These are phyloP conservation scores for Leonotis leonurus DNA, from an alignment of 257 asterid species.

Conservation along the genomic window DNA sequence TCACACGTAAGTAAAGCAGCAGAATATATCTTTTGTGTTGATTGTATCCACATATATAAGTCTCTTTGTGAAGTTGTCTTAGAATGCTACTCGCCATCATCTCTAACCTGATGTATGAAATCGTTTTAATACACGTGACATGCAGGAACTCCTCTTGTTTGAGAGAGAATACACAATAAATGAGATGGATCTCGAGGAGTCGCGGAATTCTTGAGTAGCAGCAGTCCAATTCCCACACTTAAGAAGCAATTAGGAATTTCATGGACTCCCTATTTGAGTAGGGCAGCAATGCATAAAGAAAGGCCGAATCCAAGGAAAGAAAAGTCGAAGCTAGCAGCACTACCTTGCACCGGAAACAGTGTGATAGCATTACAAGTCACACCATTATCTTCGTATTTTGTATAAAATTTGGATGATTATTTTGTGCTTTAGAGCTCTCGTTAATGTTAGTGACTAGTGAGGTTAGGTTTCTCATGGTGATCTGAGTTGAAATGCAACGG, in stretches of 20 bases:
- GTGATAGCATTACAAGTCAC: background rate
- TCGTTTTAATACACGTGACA: background rate
- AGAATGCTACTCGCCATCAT: too few relatives aligned
- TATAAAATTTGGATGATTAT: too few relatives aligned
- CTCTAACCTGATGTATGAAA: too few relatives aligned
- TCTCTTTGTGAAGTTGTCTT: too few relatives aligned
- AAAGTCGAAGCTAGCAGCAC: background rate
- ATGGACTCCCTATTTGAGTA: too few relatives aligned
- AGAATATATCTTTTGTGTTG: too few relatives aligned
- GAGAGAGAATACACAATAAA: slow-evolving; percentile 73
- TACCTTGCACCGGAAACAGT: background rate
- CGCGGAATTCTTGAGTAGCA: slow-evolving; percentile 26
- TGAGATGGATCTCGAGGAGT: slow-evolving; percentile 52
- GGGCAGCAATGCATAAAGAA: background rate
- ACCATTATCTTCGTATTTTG: too few relatives aligned
- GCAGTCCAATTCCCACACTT: slow-evolving; percentile 26
- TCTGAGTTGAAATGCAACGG: background rate
- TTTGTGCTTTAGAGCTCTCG: too few relatives aligned
- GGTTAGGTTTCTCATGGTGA: background rate
- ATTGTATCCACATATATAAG: too few relatives aligned
- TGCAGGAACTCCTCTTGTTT: slow-evolving; percentile 76
- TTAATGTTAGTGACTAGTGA: too few relatives aligned
- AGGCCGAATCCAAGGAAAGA: background rate
- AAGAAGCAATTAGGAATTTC: background rate
- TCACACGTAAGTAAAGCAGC: too few relatives aligned